Base-by-base conservation (phyloP, 306 rosid species). In the Gynostemma pentaphyllum region DNA sequence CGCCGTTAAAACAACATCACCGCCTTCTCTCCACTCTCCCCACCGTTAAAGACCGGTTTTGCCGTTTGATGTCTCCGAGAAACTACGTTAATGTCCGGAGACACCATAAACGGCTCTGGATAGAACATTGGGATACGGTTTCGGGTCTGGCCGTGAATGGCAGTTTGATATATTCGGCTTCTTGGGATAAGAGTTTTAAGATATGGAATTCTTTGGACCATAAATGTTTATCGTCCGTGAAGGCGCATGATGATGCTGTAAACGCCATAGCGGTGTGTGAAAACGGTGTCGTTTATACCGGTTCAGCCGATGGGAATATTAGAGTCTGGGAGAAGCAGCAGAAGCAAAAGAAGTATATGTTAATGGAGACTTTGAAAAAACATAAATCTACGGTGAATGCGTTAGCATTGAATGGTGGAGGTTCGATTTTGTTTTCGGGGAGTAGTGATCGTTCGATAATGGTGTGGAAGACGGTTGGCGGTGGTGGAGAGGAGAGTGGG, bases 101-200 rank as follows among this genome's bases (percentile, higher is more conserved):
- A 2, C 86, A 82, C 70, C 69, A 68, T 42, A 67, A 61, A 50
- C 62, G 68, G 37, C 86, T 85, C 5, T 82, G 88, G 86, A 78
- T 85, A n/a, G 76, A 85, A 27, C 94, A 85, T 11, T 78, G 49
- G 10, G 94, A 85, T 18, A 72, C 88, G 0, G 86, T 85, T 0
- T 78, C 88, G 0, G 86, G 82, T 4, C 44, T 85, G 6, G 82
- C 53, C 0, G 78, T 82, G 0, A 60, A 72, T 14, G 24, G 64
- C 15, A 72, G 63, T 2, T 15, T 80, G 0, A 66, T 85, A 70
- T 85, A 70, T 53, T 85, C 94, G 0, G 75, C 72, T 68, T 85
- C 94, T 2, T 85, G 94, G 94, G 88, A 85, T 26, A 83, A 61
- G 64, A 77, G 78, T 67, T 68, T 85, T 0, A 85, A 85, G 79